Evolutionary conservation across 768 basidiomycete species (phyloP).

Genomic region (Mycena indigotica): DNA sequence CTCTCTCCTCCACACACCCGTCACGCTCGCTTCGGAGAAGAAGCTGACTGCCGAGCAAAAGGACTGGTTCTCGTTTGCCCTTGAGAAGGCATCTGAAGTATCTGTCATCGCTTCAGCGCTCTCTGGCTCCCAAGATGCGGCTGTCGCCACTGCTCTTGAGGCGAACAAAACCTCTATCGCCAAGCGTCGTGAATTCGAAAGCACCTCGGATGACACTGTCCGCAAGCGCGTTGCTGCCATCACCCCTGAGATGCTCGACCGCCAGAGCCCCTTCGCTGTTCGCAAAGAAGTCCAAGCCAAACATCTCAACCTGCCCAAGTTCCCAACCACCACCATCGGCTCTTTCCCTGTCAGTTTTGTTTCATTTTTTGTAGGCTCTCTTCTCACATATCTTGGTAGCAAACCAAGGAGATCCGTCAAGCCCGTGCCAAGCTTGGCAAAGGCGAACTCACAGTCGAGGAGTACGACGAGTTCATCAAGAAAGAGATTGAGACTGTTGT

Average conservation of each 20-base stretch:
- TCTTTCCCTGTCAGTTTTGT: constrained; percentile 78
- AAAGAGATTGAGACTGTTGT: constrained; percentile 94
- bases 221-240: constrained; percentile 94
- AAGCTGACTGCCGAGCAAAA: constrained; percentile 86
- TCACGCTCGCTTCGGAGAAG: constrained; percentile 90
- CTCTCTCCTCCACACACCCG: constrained; percentile 97
- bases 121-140: constrained; percentile 80
- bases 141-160: constrained; percentile 74
- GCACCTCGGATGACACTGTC: constrained; percentile 88
- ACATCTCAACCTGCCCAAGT: constrained; percentile 89
- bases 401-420: constrained; percentile 98
- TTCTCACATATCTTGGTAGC: constrained; percentile 45
- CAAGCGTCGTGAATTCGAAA: constrained; percentile 94
- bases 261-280: constrained; percentile 84
- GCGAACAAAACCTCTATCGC: constrained; percentile 88
- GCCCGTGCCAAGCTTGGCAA: constrained; percentile 96
- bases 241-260: constrained; percentile 81
- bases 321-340: constrained; percentile 98
- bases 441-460: constrained; percentile 77
- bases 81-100: constrained; percentile 94
- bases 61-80: constrained; percentile 98
- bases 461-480: constrained; percentile 98
- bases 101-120: constrained; percentile 82
- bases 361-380: constrained; percentile 24
- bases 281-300: constrained; percentile 89